Percentiles rank a stretch among this genome's conserved stretches.
phyloP scores from a whole-genome alignment of 306 rosid species.

The Adenanthera pavonina region DNA sequence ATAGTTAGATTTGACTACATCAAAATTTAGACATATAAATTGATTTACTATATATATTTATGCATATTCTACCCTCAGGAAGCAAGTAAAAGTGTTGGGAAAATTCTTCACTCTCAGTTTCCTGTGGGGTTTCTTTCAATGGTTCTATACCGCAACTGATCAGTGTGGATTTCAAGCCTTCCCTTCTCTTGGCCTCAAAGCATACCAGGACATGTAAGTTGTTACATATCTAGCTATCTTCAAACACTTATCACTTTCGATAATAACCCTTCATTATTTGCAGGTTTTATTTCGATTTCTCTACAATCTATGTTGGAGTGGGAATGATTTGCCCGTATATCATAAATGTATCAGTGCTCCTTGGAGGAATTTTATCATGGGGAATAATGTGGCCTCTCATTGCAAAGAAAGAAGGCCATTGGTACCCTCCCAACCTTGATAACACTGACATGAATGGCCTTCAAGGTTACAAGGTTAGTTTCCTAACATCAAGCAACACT shows the following conservation, averaged over 20 bases:
- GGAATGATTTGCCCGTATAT: conserved; percentile 69
- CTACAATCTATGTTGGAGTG: conserved; percentile 60
- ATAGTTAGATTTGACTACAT: not conserved
- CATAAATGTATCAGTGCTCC: conserved; percentile 58
- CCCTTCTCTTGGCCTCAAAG: conserved; percentile 62
- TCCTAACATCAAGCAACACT: not conserved
- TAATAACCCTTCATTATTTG: not conserved
- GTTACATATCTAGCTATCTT: not conserved
- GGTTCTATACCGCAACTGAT: conserved; percentile 60
- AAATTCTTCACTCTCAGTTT: conserved; percentile 59
- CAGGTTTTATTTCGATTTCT: conserved; percentile 63
- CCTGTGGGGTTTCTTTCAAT: conserved; percentile 61
- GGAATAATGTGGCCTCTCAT: conserved; percentile 67
- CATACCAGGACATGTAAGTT: conserved; percentile 46
- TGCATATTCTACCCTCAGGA: conserved; percentile 46
- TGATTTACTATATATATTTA: conserved; percentile 12
- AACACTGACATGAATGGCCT: conserved; percentile 43
- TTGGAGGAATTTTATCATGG: conserved; percentile 66
- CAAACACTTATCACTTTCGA: conserved; percentile 1
- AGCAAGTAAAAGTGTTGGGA: conserved; percentile 60
- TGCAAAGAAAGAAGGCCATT: conserved; percentile 46
- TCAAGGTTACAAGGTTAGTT: conserved; percentile 62
- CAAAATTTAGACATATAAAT: not conserved
- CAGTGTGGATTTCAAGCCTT: conserved; percentile 56
- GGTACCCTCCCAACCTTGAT: conserved; percentile 42